Percentiles rank a stretch among this genome's conserved stretches.
phyloP scores from a whole-genome alignment of 2,329 filamentous ascomycete genomes.

The Daldinia sp. region DNA sequence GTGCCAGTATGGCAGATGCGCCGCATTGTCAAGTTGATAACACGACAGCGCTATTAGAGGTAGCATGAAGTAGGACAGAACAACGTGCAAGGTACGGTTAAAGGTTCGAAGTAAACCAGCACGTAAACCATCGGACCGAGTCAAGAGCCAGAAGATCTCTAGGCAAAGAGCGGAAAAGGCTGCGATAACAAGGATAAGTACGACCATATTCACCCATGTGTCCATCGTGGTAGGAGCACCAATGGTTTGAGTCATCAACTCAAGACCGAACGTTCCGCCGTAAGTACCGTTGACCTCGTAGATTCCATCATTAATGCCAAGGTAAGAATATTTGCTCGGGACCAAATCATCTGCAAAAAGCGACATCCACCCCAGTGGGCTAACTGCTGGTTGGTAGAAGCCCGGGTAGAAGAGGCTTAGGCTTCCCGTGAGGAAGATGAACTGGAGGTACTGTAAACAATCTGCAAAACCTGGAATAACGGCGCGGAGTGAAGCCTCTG shows the following conservation, averaged over 20 bases:
- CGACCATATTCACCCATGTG: conserved; percentile 77
- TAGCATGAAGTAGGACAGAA: conserved; percentile 41
- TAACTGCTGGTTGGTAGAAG: conserved; percentile 77
- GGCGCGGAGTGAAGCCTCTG: conserved; percentile 17
- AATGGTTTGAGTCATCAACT: conserved; percentile 74
- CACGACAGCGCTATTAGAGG: conserved; percentile 34
- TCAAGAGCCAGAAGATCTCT: not conserved
- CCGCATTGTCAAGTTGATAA: conserved; percentile 35
- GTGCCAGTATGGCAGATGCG: conserved; percentile 30
- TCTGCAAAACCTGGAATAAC: conserved; percentile 53
- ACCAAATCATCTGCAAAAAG: conserved; percentile 4
- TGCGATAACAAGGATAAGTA: conserved; percentile 57
- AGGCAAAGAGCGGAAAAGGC: not conserved
- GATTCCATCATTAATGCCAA: conserved; percentile 63
- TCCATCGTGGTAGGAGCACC: conserved; percentile 72
- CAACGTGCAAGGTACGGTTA: conserved; percentile 17
- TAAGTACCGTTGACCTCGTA: conserved; percentile 77
- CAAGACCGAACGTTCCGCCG: conserved; percentile 65
- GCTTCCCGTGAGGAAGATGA: conserved; percentile 76
- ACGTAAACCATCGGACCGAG: conserved; percentile 3
- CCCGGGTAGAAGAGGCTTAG: conserved; percentile 79
- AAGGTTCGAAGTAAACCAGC: conserved; percentile 21
- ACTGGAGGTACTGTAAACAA: conserved; percentile 81
- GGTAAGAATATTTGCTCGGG: conserved; percentile 49
- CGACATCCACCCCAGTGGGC: conserved; percentile 51